A percentile compares a stretch with the other conserved stretches of the same genome.
These are phyloP conservation scores for Tolypocladium ovalisporum DNA, from an alignment of 2,329 filamentous ascomycete genomes.

Conservation along the genomic window DNA sequence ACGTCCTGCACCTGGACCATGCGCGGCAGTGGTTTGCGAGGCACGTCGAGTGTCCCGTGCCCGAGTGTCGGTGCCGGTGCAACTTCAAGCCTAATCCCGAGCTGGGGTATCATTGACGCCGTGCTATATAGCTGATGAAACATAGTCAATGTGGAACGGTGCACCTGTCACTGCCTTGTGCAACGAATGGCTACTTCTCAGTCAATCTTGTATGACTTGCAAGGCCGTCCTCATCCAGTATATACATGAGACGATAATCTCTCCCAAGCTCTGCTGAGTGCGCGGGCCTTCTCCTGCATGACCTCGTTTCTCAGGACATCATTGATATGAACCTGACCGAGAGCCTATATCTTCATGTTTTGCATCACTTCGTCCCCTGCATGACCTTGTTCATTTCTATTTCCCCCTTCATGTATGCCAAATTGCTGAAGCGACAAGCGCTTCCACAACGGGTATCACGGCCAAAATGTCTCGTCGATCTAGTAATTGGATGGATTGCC, in stretches of 20 bases:
- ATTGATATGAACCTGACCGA: not conserved
- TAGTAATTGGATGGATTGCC: not conserved
- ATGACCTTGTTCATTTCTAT: not conserved
- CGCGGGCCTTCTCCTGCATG: not conserved
- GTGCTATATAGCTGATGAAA: not conserved
- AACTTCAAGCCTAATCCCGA: constrained; percentile 51
- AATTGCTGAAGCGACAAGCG: not conserved
- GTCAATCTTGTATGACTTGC: not conserved
- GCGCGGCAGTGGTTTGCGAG: constrained; percentile 55
- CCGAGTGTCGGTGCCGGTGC: constrained; percentile 56
- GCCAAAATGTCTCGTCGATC: not conserved
- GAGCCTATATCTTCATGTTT: no score
- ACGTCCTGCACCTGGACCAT: constrained; percentile 57
- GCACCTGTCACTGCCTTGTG: not conserved
- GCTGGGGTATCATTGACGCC: constrained; percentile 34
- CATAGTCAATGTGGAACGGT: not conserved
- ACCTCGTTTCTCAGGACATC: not conserved
- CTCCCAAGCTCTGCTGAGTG: not conserved
- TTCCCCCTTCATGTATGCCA: not conserved
- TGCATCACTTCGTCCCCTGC: not conserved
- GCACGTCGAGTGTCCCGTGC: constrained; percentile 56
- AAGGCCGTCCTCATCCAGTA: not conserved
- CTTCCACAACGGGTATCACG: constrained; percentile 1
- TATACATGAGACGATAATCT: not conserved
- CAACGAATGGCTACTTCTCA: not conserved